Evolutionary conservation across 129 eudicot species (phyloP).

Genomic region (Helichrysum umbraculigerum): DNA sequence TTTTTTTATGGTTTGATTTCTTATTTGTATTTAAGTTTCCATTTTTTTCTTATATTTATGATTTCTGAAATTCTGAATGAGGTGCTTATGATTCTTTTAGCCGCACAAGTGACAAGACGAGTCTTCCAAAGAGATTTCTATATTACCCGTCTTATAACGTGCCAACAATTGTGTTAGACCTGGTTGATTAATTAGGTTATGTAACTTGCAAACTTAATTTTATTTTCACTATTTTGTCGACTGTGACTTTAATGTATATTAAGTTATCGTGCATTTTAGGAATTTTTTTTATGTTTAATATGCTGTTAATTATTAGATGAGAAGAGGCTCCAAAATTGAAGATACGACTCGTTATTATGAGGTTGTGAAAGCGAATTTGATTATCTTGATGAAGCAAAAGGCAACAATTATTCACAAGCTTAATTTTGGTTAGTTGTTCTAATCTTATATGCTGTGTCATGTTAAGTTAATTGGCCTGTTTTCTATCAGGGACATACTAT

Average conservation of each 20-base stretch:
- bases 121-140: too few species aligned
- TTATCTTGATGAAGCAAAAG: conserved; percentile 53
- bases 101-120: too few species aligned
- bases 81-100: too few species aligned
- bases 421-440: conserved; percentile 51
- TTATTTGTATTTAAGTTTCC: too few species aligned
- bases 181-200: too few species aligned
- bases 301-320: conserved; percentile 42
- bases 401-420: conserved; percentile 42
- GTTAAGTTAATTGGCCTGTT: neutral
- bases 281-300: neutral
- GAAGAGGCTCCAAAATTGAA: conserved; percentile 30
- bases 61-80: too few species aligned
- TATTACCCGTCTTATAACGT: too few species aligned
- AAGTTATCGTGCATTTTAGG: conserved; percentile 20
- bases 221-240: too few species aligned
- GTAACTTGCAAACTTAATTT: too few species aligned
- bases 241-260: neutral
- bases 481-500: neutral
- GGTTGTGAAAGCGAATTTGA: conserved; percentile 45
- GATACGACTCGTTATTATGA: conserved; percentile 44
- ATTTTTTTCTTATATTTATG: too few species aligned
- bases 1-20: too few species aligned
- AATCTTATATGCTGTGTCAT: neutral
- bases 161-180: too few species aligned